Conservation (phyloP, 2,329 filamentous ascomycete species). For the Penicillium concentricum region DNA sequence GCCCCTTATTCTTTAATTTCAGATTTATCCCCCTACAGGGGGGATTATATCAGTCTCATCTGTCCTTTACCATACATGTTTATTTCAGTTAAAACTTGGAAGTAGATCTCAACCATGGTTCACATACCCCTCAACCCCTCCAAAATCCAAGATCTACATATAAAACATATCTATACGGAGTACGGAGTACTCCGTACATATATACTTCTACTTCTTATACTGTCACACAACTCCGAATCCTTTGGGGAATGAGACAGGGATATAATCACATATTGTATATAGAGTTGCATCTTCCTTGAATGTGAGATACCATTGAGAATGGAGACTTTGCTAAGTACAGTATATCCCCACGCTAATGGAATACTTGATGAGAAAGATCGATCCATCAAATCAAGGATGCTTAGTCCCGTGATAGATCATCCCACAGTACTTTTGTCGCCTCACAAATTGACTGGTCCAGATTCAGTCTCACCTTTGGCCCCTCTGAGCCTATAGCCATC, state of each 20-base stretch:
- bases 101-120: slow-evolving; percentile 21
- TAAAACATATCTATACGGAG: not conserved
- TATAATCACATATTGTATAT: slow-evolving; percentile 7
- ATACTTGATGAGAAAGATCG: not conserved
- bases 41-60: not conserved
- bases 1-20: slow-evolving; percentile 4
- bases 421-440: slow-evolving; percentile 9
- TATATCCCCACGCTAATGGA: not conserved
- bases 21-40: not conserved
- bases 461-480: not conserved
- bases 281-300: slow-evolving; percentile 3
- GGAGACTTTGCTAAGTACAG: not conserved
- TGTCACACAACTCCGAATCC: slow-evolving; percentile 18
- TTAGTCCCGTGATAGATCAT: slow-evolving; percentile 7
- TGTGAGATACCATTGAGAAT: slow-evolving; percentile 2
- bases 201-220: not conserved
- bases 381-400: not conserved
- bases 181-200: not conserved
- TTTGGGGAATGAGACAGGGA: slow-evolving; percentile 25
- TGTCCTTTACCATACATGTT: too few relatives aligned
- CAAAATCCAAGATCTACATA: not conserved
- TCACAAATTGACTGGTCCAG: slow-evolving; percentile 13
- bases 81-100: too few relatives aligned
- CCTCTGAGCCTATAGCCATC: not conserved
- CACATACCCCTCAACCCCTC: slow-evolving; percentile 11